These are phyloP conservation scores for Microcyclospora tardicrescens DNA, from an alignment of 2,329 filamentous ascomycete genomes.

Conservation along the genomic window DNA sequence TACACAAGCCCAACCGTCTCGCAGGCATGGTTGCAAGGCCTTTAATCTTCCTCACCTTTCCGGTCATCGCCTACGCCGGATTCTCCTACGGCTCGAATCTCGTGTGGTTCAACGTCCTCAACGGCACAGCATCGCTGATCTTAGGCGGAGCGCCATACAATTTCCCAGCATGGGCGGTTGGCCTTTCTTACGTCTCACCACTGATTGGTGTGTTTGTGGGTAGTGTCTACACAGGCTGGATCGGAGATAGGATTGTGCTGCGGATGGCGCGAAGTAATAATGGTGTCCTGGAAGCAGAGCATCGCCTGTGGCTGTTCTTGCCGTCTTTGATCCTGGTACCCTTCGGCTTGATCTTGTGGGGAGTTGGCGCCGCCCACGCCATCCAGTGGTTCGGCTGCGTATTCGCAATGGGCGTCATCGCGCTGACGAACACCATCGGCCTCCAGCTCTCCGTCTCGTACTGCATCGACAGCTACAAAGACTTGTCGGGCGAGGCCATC, in stretches of 20 bases:
- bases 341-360: conserved; percentile 36
- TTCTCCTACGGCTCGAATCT: conserved; percentile 29
- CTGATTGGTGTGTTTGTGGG: conserved; percentile 26
- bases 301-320: conserved; percentile 28
- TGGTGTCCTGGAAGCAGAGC: conserved; percentile 29
- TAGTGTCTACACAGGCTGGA: conserved; percentile 22
- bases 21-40: conserved; percentile 18
- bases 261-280: conserved; percentile 25
- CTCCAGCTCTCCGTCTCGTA: conserved; percentile 30
- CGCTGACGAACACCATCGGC: conserved; percentile 29
- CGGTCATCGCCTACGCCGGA: conserved; percentile 27
- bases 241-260: conserved; percentile 25
- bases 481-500: conserved; percentile 32
- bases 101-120: conserved; percentile 33
- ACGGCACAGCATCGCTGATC: conserved; percentile 29
- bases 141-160: conserved; percentile 26
- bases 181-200: conserved; percentile 25
- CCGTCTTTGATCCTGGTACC: conserved; percentile 31
- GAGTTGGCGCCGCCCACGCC: conserved; percentile 33
- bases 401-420: conserved; percentile 33
- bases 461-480: conserved; percentile 34
- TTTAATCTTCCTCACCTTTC: conserved; percentile 26
- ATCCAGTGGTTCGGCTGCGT: conserved; percentile 40
- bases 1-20: conserved; percentile 20
- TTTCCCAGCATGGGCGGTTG: conserved; percentile 27